These are phyloP conservation scores for Ligustrum vulgare DNA, from an alignment of 257 asterid genomes.

Conservation along the genomic window DNA sequence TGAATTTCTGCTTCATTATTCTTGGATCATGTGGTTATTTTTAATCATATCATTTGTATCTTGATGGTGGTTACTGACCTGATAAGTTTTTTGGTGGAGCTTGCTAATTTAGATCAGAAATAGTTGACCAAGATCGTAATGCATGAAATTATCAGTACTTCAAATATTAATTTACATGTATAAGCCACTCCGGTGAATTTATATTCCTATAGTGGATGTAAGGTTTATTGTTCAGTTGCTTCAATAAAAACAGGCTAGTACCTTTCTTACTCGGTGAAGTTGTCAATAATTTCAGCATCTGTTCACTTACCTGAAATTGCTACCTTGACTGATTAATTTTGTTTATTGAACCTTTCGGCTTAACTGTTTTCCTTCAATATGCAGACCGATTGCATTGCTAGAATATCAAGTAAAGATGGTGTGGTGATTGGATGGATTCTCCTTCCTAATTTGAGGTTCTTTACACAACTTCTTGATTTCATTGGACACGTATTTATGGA, in stretches of 20 bases:
- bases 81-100: neutral
- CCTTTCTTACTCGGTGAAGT: neutral
- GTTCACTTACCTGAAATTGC: neutral
- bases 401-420: constrained; percentile 70
- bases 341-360: neutral
- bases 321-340: neutral
- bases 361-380: constrained; percentile 11
- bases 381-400: constrained; percentile 94
- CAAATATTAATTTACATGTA: neutral
- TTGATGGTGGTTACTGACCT: neutral
- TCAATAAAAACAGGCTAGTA: neutral
- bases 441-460: constrained; percentile 68
- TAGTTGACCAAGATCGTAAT: neutral
- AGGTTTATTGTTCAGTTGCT: neutral
- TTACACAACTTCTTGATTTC: constrained; percentile 12
- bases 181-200: neutral
- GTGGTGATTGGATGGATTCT: constrained; percentile 79
- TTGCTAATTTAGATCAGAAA: neutral
- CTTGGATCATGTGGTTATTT: neutral
- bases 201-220: neutral
- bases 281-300: neutral
- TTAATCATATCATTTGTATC: neutral
- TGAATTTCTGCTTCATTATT: neutral
- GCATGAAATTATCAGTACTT: neutral
- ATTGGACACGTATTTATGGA: no score